Evolutionary conservation across 2,329 filamentous ascomycete genomes (phyloP), one percentile per base, ranked within the genome.

Genomic region (Bipolaris sorokiniana): DNA sequence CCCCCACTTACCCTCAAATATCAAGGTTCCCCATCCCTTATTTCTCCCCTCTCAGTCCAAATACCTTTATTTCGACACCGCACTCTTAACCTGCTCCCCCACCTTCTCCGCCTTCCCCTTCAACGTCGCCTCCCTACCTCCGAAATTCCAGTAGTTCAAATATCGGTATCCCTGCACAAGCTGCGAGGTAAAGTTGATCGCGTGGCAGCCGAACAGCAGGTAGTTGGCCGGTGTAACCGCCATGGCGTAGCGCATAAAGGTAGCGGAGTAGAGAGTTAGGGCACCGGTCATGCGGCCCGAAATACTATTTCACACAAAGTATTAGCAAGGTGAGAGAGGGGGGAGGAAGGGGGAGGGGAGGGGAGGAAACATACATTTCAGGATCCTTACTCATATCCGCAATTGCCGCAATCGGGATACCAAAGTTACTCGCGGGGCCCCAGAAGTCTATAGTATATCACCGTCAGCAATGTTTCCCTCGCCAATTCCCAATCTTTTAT

Each of bases 161-260:
- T 85, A 89, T 52, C 86, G 80, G 77, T 87, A 88, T 18, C 81
- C 85, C 73, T 89, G 86, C 31, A 82, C 83, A 42, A 79, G 64
- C 75, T 89, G 86, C 44, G 84, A 84, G 63, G 76, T 77, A 76
- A 86, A 88, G 78, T 89, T 89, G 77, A 88, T 82, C 59, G 84
- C 77, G 76, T 89, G 86, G 79, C 86, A 88, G 63, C 83, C 86
- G 75, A 89, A 88, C 54, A 89, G 84, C 63, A 89, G 84, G 79
- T 88, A 88, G 79, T 89, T 89, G 69, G 80, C 81, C 38, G 86
- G 86, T 15, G 79, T 79, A 54, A 89, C 85, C 59, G 86, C 86
- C 61, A 89, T 73, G 56, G 86, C 78, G 78, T 88, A 89, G 73
- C 86, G 86, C 85, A 87, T 87, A 79, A 89, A 89, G 56, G 84